Evolutionary conservation across 116 monocot species (phyloP).

Genomic region (Iris pallida): DNA sequence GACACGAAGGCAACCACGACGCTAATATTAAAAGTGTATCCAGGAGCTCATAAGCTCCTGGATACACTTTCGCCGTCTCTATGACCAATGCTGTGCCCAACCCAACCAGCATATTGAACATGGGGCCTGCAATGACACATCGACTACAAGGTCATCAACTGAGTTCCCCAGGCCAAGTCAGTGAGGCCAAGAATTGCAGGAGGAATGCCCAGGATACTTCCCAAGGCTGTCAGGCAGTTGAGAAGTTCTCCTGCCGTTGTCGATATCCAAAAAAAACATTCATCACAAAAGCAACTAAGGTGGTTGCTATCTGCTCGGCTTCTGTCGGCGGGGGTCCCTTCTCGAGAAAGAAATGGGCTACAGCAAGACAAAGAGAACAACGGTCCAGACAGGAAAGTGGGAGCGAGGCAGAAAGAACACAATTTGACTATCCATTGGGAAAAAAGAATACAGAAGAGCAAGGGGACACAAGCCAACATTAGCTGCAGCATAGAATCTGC

Average conservation of each 20-base stretch:
- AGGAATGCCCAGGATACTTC: conserved; percentile 56
- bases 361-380: conserved; percentile 55
- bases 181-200: conserved; percentile 85
- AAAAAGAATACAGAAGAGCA: conserved; percentile 49
- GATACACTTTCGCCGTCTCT: conserved; percentile 58
- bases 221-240: conserved; percentile 65
- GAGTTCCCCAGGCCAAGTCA: conserved; percentile 96
- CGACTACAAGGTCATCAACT: conserved; percentile 82
- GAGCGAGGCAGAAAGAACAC: conserved; percentile 55
- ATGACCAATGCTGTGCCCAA: conserved; percentile 69
- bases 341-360: conserved; percentile 53
- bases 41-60: conserved; percentile 56
- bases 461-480: conserved; percentile 77
- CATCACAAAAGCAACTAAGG: conserved; percentile 70
- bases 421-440: conserved; percentile 45
- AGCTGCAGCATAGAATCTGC: conserved; percentile 62
- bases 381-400: conserved; percentile 60
- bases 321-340: conserved; percentile 40
- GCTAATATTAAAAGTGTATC: conserved; percentile 59
- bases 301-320: conserved; percentile 24
- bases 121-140: conserved; percentile 87
- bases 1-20: conserved; percentile 92
- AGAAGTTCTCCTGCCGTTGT: conserved; percentile 89
- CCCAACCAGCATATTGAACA: conserved; percentile 96
- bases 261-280: conserved; percentile 93